Evolutionary conservation across 805 yeast species (phyloP).

Genomic region (Cyberlindnera japonica): DNA sequence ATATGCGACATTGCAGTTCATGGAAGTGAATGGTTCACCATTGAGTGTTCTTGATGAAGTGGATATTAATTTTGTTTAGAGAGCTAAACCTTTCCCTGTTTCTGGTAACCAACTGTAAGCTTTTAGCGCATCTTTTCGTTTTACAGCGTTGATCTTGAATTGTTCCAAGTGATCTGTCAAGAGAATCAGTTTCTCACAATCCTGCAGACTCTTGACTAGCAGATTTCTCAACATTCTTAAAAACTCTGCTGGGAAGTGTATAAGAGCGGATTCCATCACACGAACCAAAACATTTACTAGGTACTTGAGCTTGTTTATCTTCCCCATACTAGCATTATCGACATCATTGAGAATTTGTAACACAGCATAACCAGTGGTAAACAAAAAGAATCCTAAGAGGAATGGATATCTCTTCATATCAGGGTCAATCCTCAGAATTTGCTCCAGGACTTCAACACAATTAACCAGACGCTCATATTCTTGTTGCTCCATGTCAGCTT

Average conservation of each 20-base stretch:
- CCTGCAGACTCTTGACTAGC: slow-evolving; percentile 22
- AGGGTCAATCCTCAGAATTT: slow-evolving; percentile 17
- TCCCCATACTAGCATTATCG: slow-evolving; percentile 17
- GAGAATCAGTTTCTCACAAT: slow-evolving; percentile 24
- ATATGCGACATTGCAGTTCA: slow-evolving; percentile 22
- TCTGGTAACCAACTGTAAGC: slow-evolving; percentile 34
- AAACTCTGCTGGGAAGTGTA: slow-evolving; percentile 28
- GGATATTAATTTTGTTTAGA: slow-evolving; percentile 19
- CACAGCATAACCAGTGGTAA: slow-evolving; percentile 21
- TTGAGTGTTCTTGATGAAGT: slow-evolving; percentile 25
- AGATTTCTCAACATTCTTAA: slow-evolving; percentile 25
- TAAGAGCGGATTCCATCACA: slow-evolving; percentile 27
- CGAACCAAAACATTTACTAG: slow-evolving; percentile 23
- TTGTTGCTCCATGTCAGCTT: slow-evolving; percentile 14
- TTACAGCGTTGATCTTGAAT: slow-evolving; percentile 21
- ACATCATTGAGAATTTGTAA: slow-evolving; percentile 22
- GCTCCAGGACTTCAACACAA: slow-evolving; percentile 21
- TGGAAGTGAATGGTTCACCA: slow-evolving; percentile 15
- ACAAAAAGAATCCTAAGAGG: slow-evolving; percentile 21
- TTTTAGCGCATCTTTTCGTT: slow-evolving; percentile 29
- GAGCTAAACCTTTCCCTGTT: slow-evolving; percentile 36
- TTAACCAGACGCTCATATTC: slow-evolving; percentile 15
- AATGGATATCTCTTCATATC: slow-evolving; percentile 23
- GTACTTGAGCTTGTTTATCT: slow-evolving; percentile 24
- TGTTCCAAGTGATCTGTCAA: slow-evolving; percentile 19